Percentiles rank a stretch among this genome's conserved stretches.
These are phyloP conservation scores for Chaetomiaceae sp. DNA, from an alignment of 2,329 filamentous ascomycete genomes.

Conservation along the genomic window DNA sequence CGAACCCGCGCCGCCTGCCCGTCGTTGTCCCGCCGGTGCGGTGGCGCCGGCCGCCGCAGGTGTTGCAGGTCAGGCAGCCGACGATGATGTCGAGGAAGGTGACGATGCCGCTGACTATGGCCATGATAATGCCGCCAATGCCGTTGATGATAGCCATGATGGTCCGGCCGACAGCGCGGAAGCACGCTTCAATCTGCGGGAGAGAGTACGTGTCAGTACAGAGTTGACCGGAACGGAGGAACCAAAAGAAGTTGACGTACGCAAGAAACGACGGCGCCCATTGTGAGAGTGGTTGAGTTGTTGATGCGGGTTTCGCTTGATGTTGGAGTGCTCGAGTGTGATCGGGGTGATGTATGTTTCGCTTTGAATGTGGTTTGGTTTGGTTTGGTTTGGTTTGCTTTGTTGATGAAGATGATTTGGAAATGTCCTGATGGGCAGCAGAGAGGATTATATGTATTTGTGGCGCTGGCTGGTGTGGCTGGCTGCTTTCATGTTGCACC, in stretches of 20 bases:
- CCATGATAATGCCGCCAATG: constrained; percentile 57
- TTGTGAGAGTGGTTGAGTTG: constrained; percentile 37
- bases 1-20: constrained; percentile 12
- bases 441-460: not conserved
- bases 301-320: constrained; percentile 2
- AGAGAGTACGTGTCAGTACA: constrained; percentile 20
- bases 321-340: too few relatives aligned
- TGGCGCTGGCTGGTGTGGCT: not conserved
- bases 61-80: constrained; percentile 55
- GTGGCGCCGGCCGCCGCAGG: constrained; percentile 30
- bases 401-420: not conserved
- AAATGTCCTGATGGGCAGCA: not conserved
- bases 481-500: too few relatives aligned
- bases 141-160: constrained; percentile 64
- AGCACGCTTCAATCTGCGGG: constrained; percentile 49
- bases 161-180: constrained; percentile 58
- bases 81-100: constrained; percentile 60
- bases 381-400: constrained; percentile 5
- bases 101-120: constrained; percentile 63
- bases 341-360: too few relatives aligned
- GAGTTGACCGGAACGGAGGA: not conserved
- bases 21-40: constrained; percentile 14
- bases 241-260: constrained; percentile 47
- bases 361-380: too few relatives aligned
- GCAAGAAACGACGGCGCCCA: constrained; percentile 80